phyloP scores from a whole-genome alignment of 1,284 basidiomycete species.

The Filobasidium uniguttulatum region DNA sequence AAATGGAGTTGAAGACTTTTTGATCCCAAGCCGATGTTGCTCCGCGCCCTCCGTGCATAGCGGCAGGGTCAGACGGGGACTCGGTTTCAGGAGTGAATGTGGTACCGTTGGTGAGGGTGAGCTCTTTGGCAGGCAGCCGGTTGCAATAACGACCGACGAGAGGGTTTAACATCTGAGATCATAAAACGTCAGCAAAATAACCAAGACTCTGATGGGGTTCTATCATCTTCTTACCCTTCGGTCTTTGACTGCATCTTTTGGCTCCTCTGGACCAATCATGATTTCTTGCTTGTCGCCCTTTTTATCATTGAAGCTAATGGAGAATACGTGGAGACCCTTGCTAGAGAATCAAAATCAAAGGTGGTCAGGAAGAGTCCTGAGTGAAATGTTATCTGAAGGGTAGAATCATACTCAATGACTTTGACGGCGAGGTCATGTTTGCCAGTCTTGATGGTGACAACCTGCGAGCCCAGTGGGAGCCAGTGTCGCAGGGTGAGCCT shows the following conservation, averaged over 20 bases:
- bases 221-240: background rate
- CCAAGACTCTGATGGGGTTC: background rate
- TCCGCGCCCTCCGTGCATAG: conserved; percentile 10
- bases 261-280: conserved; percentile 10
- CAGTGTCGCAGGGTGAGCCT: too few species aligned
- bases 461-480: too few species aligned
- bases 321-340: conserved; percentile 14
- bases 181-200: background rate
- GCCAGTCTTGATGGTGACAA: conserved; percentile 6
- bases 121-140: conserved; percentile 4
- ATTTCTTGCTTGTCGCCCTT: conserved; percentile 7
- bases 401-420: conserved; percentile 5
- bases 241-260: conserved; percentile 6
- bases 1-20: conserved; percentile 3
- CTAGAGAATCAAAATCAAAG: background rate
- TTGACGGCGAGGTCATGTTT: conserved; percentile 8
- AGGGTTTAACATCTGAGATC: conserved; percentile 4
- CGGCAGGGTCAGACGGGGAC: background rate
- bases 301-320: conserved; percentile 9
- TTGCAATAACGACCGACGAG: conserved; percentile 13
- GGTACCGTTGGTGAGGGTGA: conserved; percentile 3
- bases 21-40: conserved; percentile 7
- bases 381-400: background rate
- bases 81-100: conserved; percentile 6
- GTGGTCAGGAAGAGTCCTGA: background rate